Evolutionary conservation across 2,329 filamentous ascomycete genomes (phyloP).

Genomic region (Colletotrichum scovillei): DNA sequence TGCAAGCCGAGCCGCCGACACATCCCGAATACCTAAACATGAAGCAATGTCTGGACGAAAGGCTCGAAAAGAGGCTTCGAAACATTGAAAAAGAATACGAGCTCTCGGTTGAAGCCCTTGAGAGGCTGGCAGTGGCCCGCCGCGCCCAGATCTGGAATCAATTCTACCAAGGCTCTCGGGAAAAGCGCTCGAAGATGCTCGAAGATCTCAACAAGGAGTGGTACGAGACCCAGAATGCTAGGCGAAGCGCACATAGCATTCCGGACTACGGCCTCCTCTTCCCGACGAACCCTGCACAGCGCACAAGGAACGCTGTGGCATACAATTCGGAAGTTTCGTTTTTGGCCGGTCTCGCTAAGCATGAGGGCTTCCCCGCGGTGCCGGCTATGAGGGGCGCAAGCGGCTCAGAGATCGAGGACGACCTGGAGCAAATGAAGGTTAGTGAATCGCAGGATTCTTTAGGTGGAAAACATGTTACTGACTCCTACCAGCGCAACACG

Average conservation of each 20-base stretch:
- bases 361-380: conserved; percentile 96
- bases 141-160: conserved; percentile 89
- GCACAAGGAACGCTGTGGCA: conserved; percentile 85
- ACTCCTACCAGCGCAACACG: conserved; percentile 22
- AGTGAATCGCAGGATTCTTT: not conserved
- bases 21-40: conserved; percentile 93
- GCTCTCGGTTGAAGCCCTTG: conserved; percentile 78
- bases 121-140: conserved; percentile 81
- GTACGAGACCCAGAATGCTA: conserved; percentile 92
- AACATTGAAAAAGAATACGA: conserved; percentile 80
- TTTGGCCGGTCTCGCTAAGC: conserved; percentile 90
- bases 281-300: conserved; percentile 79
- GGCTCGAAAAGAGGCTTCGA: conserved; percentile 82
- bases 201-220: conserved; percentile 88
- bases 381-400: conserved; percentile 82
- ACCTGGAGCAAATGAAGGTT: conserved; percentile 90
- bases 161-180: conserved; percentile 87
- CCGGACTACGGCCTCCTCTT: conserved; percentile 87
- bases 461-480: not conserved
- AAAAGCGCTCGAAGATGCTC: conserved; percentile 83
- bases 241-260: conserved; percentile 82
- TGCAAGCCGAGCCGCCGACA: conserved; percentile 70
- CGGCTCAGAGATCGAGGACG: conserved; percentile 81
- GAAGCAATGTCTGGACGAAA: conserved; percentile 86
- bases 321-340: conserved; percentile 97